These are phyloP conservation scores for Chiua virens DNA, from an alignment of 768 basidiomycete species.

Conservation along the genomic window DNA sequence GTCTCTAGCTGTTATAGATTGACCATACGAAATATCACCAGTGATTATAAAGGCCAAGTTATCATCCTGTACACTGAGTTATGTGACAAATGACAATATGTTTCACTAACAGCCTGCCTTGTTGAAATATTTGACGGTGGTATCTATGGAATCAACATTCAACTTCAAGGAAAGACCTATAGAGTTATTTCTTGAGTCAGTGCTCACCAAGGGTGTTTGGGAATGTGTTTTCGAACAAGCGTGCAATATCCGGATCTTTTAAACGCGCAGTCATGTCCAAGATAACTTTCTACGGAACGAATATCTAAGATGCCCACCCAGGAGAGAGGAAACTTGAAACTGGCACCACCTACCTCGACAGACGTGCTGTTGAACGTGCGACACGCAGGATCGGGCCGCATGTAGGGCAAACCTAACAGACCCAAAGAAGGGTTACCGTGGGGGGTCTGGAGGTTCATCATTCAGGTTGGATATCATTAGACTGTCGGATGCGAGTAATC, in stretches of 20 bases:
- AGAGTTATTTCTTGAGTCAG: background rate
- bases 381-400: constrained; percentile 68
- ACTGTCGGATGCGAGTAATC: background rate
- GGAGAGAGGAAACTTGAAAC: background rate
- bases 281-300: constrained; percentile 57
- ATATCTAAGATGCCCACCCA: background rate
- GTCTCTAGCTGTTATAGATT: background rate
- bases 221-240: constrained; percentile 80
- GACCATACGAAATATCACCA: constrained; percentile 72
- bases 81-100: background rate
- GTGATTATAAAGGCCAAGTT: constrained; percentile 82
- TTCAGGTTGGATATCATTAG: background rate
- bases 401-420: constrained; percentile 63
- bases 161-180: background rate
- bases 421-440: constrained; percentile 64
- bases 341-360: constrained; percentile 56
- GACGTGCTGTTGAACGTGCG: constrained; percentile 75
- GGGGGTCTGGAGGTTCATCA: constrained; percentile 40
- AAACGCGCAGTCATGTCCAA: constrained; percentile 68
- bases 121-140: constrained; percentile 76
- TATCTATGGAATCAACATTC: constrained; percentile 45
- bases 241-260: constrained; percentile 75
- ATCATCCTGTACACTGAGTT: constrained; percentile 43
- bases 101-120: constrained; percentile 36
- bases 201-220: constrained; percentile 73